Evolutionary conservation across 2,329 filamentous ascomycete genomes (phyloP), one percentile per base, ranked within the genome.

Genomic region (Arthrobotrys sinensis): DNA sequence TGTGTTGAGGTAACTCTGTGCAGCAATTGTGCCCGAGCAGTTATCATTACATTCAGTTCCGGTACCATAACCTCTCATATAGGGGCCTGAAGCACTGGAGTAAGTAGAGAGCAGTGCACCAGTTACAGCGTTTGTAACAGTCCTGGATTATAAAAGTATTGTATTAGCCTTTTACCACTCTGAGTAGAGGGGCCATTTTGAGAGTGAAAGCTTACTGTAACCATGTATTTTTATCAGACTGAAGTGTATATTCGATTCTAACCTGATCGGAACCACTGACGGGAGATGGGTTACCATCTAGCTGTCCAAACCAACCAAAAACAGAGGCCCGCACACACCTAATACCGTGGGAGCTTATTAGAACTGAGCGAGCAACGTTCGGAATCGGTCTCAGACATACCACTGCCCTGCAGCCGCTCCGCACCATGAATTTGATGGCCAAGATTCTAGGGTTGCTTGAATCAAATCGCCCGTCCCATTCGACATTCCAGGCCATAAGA

Each of bases 401-500:
- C 84, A 86, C 80, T 86, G 82, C 4, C 84, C 84, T 1, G 81
- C 79, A 3, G 48, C 71, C 7, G 84, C 85, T 45, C 85, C 85
- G 75, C 85, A 86, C 85, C 85, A 86, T 12, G 80, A 80, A 78
- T 86, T 86, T 46, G 82, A 82, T 6, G 83, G 77, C 85, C 84
- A 86, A 19, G 82, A 83, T 78, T 86, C 85, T 4, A 86, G 81
- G 0, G 85, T 86, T 0, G 85, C 84, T 75, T 86, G 85, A 53
- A 86, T 80, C 14, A 86, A 81, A 62, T 86, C 83, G 0, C 85
- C 85, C 2, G 85, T 86, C 45, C 85, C 85, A 78, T 86, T 86
- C 65, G 84, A 85, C 84, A 86, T 86, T 4, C 85, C 85, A 5
- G 85, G 85, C 85, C 84, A 86, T 40, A 86, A 82, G 80, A 85